Conservation (phyloP, 352 stramenopile species). For the Pythium phragmiticola region DNA sequence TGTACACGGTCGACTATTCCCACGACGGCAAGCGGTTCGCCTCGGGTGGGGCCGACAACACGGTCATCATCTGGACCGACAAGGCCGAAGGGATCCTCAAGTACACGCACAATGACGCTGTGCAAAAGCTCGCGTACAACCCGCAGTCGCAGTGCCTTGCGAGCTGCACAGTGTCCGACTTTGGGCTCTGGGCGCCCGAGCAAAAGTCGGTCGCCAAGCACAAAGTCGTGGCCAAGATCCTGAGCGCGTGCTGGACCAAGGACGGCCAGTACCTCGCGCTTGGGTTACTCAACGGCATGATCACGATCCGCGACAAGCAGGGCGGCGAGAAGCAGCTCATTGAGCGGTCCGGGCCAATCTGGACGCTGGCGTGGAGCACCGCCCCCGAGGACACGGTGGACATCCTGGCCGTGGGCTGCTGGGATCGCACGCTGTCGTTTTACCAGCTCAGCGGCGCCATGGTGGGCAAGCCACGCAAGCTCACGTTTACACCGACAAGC, state of each 20-base stretch:
- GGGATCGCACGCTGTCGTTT: conserved; percentile 93
- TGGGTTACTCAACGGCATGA: conserved; percentile 89
- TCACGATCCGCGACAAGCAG: conserved; percentile 91
- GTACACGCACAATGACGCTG: conserved; percentile 94
- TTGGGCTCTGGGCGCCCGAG: conserved; percentile 92
- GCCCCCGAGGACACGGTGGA: conserved; percentile 79
- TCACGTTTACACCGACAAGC: conserved; percentile 92
- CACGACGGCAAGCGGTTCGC: conserved; percentile 92
- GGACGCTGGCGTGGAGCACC: conserved; percentile 86
- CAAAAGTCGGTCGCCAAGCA: conserved; percentile 94
- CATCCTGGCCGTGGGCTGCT: conserved; percentile 91
- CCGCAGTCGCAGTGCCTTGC: conserved; percentile 90
- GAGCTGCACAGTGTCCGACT: conserved; percentile 93
- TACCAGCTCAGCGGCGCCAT: conserved; percentile 87
- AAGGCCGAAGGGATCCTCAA: conserved; percentile 95
- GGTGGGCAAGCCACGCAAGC: conserved; percentile 83
- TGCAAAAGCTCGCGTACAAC: conserved; percentile 93
- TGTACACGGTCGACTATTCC: conserved; percentile 92
- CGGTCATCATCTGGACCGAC: conserved; percentile 96
- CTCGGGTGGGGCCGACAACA: conserved; percentile 92
- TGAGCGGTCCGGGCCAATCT: conserved; percentile 82
- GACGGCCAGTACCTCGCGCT: conserved; percentile 92
- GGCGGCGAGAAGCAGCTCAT: conserved; percentile 91
- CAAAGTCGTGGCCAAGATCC: conserved; percentile 93
- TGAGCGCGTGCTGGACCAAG: conserved; percentile 90